Evolutionary conservation across 2,329 filamentous ascomycete species (phyloP), one percentile per base, ranked within the genome.

Genomic region (Peltaster fructicola): DNA sequence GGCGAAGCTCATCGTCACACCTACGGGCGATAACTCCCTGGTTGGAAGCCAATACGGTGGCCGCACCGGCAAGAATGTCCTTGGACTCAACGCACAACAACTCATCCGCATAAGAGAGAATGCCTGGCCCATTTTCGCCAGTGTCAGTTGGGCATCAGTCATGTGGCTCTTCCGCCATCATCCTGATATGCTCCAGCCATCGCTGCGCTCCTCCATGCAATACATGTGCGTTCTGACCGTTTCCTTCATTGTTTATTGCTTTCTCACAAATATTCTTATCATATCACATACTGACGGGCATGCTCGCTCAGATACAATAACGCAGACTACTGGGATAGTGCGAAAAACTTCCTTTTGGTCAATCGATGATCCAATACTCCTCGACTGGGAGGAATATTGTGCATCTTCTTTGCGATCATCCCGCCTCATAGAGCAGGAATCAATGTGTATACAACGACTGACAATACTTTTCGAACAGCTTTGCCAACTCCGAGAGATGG

Each of bases 131-230:
- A 74, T 75, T 2, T 98, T 98, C 55, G 85, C 88, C 20, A 78
- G 75, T 39, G 43, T 85, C 36, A 90, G 76, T 45, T 98, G 88
- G 88, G 88, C 75, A 4, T 61, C 71, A 44, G 82, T 98, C 35
- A 98, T 98, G 88, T 81, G 85, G 56, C 54, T 98, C 32, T 98
- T 93, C 60, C 68, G 78, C 41, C 79, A 77, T 67, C 73, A 95
- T 56, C 82, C 88, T 4, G 80, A 90, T 42, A 80, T 78, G 29
- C 65, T 98, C 47, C 88, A 93, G 63, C 70, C 73, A 31, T 93
- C 84, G 51, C 56, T 98, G 61, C 68, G 81, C 50, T 84, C 73
- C 54, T 93, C 82, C 58, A 98, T 98, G 88, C 79, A 70, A 41
- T 98, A 98, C 47, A 92, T 98, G 61, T 98, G 85, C 46, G 68